These are phyloP conservation scores for Apiospora aurea DNA, from an alignment of 2,329 filamentous ascomycete species.

Conservation along the genomic window DNA sequence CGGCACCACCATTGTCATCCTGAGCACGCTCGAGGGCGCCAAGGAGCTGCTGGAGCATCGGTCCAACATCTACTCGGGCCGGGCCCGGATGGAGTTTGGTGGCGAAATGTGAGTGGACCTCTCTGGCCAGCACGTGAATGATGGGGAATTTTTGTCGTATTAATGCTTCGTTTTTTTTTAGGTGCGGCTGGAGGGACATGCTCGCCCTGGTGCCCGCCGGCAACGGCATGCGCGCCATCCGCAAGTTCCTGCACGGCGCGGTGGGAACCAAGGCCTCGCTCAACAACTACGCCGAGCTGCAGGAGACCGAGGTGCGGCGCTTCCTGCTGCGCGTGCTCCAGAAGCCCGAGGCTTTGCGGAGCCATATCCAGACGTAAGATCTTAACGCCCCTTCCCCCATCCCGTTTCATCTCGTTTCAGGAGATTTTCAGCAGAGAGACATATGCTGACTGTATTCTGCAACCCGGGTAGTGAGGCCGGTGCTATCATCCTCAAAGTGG, in stretches of 20 bases:
- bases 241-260: slow-evolving; percentile 53
- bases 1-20: slow-evolving; percentile 49
- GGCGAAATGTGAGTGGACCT: slow-evolving; percentile 44
- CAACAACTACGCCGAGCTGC: slow-evolving; percentile 47
- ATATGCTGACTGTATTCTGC: slow-evolving; percentile 32
- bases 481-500: slow-evolving; percentile 37
- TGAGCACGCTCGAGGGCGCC: slow-evolving; percentile 47
- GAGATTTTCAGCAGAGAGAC: neutral
- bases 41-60: slow-evolving; percentile 48
- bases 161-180: neutral
- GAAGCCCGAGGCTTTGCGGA: slow-evolving; percentile 44
- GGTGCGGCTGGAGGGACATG: slow-evolving; percentile 47
- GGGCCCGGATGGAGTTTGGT: slow-evolving; percentile 43
- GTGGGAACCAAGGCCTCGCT: slow-evolving; percentile 51
- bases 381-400: slow-evolving; percentile 37
- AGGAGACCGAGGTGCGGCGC: slow-evolving; percentile 52
- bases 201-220: slow-evolving; percentile 46
- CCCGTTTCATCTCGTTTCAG: slow-evolving; percentile 33
- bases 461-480: slow-evolving; percentile 40
- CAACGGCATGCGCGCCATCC: slow-evolving; percentile 47
- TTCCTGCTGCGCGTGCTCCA: slow-evolving; percentile 52
- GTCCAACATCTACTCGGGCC: slow-evolving; percentile 44
- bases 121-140: neutral
- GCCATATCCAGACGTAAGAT: slow-evolving; percentile 52
- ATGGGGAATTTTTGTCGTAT: neutral